Evolutionary conservation across 108 stramenopile species (phyloP), one percentile per base, ranked within the genome.

Genomic region (Cyclotella distinguenda): DNA sequence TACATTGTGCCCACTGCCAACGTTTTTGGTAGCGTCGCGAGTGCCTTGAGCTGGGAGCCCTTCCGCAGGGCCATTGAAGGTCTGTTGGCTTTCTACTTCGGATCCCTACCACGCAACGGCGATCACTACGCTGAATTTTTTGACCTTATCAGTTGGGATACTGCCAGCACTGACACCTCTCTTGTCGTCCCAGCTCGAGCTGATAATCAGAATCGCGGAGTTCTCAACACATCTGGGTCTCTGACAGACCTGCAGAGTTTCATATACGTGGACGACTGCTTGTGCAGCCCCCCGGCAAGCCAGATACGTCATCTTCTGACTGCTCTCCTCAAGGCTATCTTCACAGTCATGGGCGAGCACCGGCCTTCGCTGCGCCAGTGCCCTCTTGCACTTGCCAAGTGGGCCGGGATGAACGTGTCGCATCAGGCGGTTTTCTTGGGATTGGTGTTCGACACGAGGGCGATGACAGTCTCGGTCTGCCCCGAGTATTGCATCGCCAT

Each of bases 241-340:
- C 26, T 11, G 12, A 7, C 16, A 4, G 49, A 48, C 16, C 11
- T 21, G n/a, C 58, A 36, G 1, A n/a, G 50, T 1, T 18, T 25
- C 1, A 48, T 70, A 0, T 70, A 46, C n/a, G 68, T 70, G 4
- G 59, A 60, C 49, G 59, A 70, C 33, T 21, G 31, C 0, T 22
- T 60, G 7, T 4, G 51, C 9, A 22, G 19, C 7, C 33, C 40
- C 4, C 8, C 32, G 0, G 9, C 11, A 0, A 16, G 38, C 4
- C 9, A 12, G 0, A 63, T 72, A 54, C 12, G 56, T 34, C 13
- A 21, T 0, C 2, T 11, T 0, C 40, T 72, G 6, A 32, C 49
- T 7, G 62, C 56, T 3, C 38, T 40, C 0, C 55, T 72, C 1
- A 55, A 72, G 19, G 71, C 71, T 26, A 57, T 64, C 35, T 72